Percentiles rank a stretch among this genome's conserved stretches.
Evolutionary conservation across 1,284 basidiomycete species (phyloP).

Genomic region (Apiotrichum mycotoxinovorans): DNA sequence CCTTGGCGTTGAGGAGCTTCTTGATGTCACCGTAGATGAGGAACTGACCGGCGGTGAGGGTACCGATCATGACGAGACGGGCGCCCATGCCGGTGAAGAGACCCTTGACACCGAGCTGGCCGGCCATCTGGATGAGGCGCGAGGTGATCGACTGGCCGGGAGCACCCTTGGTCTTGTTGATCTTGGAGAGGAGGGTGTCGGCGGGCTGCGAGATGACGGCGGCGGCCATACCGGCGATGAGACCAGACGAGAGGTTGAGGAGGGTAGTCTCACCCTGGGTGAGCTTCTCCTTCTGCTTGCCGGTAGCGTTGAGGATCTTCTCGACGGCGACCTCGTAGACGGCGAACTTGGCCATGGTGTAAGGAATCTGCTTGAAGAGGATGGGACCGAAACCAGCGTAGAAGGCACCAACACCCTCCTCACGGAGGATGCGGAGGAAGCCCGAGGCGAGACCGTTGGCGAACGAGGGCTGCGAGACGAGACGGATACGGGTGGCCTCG

Average conservation of each 20-base stretch:
- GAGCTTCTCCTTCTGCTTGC: constrained; percentile 54
- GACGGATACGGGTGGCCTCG: constrained; percentile 59
- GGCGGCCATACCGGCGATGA: constrained; percentile 59
- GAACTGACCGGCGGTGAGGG: constrained; percentile 57
- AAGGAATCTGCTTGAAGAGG: constrained; percentile 57
- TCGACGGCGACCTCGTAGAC: constrained; percentile 54
- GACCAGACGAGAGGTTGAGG: constrained; percentile 53
- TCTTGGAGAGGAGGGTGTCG: constrained; percentile 57
- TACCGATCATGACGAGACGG: constrained; percentile 55
- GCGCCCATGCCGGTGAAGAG: constrained; percentile 55
- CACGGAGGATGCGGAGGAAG: constrained; percentile 55
- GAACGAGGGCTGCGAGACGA: constrained; percentile 57
- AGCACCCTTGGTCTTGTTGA: constrained; percentile 59
- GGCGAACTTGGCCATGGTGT: constrained; percentile 58
- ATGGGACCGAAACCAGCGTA: constrained; percentile 60
- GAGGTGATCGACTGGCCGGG: constrained; percentile 55
- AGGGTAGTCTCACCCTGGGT: constrained; percentile 45
- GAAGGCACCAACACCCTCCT: constrained; percentile 55
- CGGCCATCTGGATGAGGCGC: constrained; percentile 53
- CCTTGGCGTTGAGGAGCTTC: constrained; percentile 53
- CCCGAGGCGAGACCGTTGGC: constrained; percentile 55
- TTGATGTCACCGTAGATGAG: constrained; percentile 55
- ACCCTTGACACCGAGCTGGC: constrained; percentile 54
- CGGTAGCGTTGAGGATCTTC: constrained; percentile 52
- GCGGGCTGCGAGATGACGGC: constrained; percentile 60